These are phyloP conservation scores for Raffaelea albimanens DNA, from an alignment of 2,329 filamentous ascomycete species.

Conservation along the genomic window DNA sequence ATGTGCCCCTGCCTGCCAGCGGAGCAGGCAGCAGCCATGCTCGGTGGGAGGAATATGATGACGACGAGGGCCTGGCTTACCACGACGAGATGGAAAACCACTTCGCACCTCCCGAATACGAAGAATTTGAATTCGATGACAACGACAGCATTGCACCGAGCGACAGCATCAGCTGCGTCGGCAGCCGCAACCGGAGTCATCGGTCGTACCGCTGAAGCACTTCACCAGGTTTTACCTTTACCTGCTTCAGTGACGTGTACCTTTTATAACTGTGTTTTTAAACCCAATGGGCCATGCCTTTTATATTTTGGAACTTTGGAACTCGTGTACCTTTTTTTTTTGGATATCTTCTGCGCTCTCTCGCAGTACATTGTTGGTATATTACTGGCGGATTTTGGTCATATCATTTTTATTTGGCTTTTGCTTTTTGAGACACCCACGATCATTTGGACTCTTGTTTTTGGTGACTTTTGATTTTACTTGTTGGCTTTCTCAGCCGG, in stretches of 20 bases:
- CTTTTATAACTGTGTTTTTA: no score
- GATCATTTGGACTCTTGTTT: no score
- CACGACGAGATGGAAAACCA: background rate
- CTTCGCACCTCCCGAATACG: background rate
- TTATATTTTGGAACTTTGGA: slow-evolving; percentile 4
- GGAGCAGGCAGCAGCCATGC: slow-evolving; percentile 29
- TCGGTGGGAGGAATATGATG: slow-evolving; percentile 7
- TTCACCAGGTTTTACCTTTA: no score
- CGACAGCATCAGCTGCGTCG: slow-evolving; percentile 55
- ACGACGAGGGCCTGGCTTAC: slow-evolving; percentile 1
- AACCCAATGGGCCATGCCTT: background rate
- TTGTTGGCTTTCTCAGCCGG: background rate
- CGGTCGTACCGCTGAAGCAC: slow-evolving; percentile 17
- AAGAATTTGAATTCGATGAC: slow-evolving; percentile 26
- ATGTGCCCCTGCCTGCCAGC: slow-evolving; percentile 31
- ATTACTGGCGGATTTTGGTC: no score
- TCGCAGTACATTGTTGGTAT: no score
- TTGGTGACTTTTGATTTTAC: background rate
- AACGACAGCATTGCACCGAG: slow-evolving; percentile 45
- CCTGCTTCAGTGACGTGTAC: no score
- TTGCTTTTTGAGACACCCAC: no score
- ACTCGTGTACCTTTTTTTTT: background rate
- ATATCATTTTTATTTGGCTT: no score
- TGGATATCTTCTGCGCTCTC: background rate
- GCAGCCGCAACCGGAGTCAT: slow-evolving; percentile 24